Base-by-base conservation (phyloP, 306 rosid species). In the Hippophae tibetana region DNA sequence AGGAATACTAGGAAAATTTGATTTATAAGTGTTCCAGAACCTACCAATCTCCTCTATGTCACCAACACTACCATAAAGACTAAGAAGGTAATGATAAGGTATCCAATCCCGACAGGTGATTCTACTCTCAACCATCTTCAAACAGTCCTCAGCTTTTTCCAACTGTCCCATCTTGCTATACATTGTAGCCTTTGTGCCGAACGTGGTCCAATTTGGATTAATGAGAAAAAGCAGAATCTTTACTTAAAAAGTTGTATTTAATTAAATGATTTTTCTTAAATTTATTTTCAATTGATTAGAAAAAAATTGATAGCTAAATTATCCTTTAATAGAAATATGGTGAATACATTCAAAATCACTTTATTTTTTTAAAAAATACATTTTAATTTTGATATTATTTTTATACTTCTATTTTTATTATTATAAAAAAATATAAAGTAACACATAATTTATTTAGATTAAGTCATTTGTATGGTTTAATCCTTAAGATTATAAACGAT, bases 181-280 rank as follows among this genome's bases (percentile, higher is more conserved):
- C 88, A 82, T 77, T 43, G 99, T 72, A 56, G 99, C 93, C 89
- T 88, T 74, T 40, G 89, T 88, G 77, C 95, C 88, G 75, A 81
- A 93, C 44, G 99, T 88, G 56, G 85, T 82, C 90, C 97, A 86
- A 72, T 88, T 93, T 52, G 99, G 86, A 69, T 76, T 61, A 67
- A 93, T 67, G 60, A 81, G 18, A 18, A 18, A 18, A 18, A 18
- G 18, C 18, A 18, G 18, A 18, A 18, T 18, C 58, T 61, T 56
- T 77, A 70, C 23, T 18, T 18, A 18, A 18, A 18, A 18, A 18
- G 1, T 18, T 18, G 23, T 18, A 18, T 18, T 18, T 18, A 18
- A 18, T 18, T 18, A 18, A 18, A 18, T 18, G 23, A 18, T 18
- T 18, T 18, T 18, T 18, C 0, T 18, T 18, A 18, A 18, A 18